Conservation (phyloP, 805 yeast genomes). For the Ogataea pini region DNA sequence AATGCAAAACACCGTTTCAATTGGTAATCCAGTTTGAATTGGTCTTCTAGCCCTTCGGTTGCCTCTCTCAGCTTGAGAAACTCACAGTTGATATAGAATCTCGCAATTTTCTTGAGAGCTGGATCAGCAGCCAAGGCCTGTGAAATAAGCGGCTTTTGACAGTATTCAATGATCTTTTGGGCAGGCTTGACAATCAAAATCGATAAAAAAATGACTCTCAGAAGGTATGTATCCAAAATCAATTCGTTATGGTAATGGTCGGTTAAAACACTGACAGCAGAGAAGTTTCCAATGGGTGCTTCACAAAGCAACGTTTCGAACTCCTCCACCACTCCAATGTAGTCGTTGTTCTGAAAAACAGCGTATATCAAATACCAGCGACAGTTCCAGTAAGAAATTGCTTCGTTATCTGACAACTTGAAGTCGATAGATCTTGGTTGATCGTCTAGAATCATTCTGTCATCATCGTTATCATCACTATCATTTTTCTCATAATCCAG, state of each 20-base stretch:
- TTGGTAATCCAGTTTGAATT: constrained; percentile 26
- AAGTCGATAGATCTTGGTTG: constrained; percentile 1
- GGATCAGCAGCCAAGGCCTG: constrained; percentile 25
- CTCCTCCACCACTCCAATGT: constrained; percentile 24
- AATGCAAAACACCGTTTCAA: constrained; percentile 25
- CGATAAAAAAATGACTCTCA: constrained; percentile 25
- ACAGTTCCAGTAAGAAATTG: constrained; percentile 32
- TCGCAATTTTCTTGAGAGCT: constrained; percentile 25
- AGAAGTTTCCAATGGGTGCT: constrained; percentile 14
- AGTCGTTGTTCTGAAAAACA: constrained; percentile 27
- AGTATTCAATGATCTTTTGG: constrained; percentile 11
- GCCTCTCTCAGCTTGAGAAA: constrained; percentile 24
- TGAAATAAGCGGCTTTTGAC: constrained; percentile 16
- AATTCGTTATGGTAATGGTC: constrained; percentile 19
- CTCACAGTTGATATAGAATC: constrained; percentile 28
- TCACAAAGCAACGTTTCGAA: constrained; percentile 20
- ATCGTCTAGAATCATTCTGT: constrained; percentile 18
- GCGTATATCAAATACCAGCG: constrained; percentile 32
- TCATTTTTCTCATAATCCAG: constrained; percentile 25
- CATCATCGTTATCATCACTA: constrained; percentile 22
- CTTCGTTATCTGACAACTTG: constrained; percentile 20
- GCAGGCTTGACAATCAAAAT: constrained; percentile 20
- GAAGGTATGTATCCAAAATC: constrained; percentile 18
- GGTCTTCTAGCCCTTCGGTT: constrained; percentile 14
- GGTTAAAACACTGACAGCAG: constrained; percentile 23